Evolutionary conservation across 257 asterid genomes (phyloP), one percentile per base, ranked within the genome.

Genomic region (Prunella vulgaris): DNA sequence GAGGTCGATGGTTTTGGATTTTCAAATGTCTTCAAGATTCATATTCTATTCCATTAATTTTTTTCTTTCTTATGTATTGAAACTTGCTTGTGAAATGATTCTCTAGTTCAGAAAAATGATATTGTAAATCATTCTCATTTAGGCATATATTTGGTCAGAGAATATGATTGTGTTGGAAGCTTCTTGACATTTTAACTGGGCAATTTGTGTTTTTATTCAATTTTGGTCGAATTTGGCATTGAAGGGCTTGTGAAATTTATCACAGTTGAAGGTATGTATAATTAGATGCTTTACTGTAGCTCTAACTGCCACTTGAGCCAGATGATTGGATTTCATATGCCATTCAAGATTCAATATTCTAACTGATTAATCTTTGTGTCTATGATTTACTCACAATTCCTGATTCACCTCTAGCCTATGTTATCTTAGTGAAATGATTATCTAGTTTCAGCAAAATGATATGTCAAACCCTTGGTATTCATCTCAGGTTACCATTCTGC

Each of bases 401-500:
- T 46, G 53, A 42, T 42, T 56, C 20, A 1, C 30, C 40, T 67
- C 4, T 28, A 53, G 7, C 5, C 21, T n/a, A 10, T 40, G 67
- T 25, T 25, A 48, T 60, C 33, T 13, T 35, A 18, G 44, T 14
- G 28, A 38, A 51, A 18, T 18, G 56, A 52, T 52, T 73, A 7
- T 70, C 56, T 64, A 37, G 53, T 48, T n/a, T 48, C 24, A 48
- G 54, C 6, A 18, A 17, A 27, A 20, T 69, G 73, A 58, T 22
- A 40, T 74, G 9, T 17, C 56, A 35, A 27, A 64, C 35, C 25
- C 6, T 59, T 65, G 38, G 22, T 71, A 10, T 4, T 32, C 74
- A 70, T 61, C 37, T 12, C 74, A 92, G 98, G 95, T 88, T 33
- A 85, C 98, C 51, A 44, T 88, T 62, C 33, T 90, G 77, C 84